Evolutionary conservation across 139 green algal genomes (phyloP), one percentile per base, ranked within the genome.

Genomic region (Edaphochlamys debaryana): DNA sequence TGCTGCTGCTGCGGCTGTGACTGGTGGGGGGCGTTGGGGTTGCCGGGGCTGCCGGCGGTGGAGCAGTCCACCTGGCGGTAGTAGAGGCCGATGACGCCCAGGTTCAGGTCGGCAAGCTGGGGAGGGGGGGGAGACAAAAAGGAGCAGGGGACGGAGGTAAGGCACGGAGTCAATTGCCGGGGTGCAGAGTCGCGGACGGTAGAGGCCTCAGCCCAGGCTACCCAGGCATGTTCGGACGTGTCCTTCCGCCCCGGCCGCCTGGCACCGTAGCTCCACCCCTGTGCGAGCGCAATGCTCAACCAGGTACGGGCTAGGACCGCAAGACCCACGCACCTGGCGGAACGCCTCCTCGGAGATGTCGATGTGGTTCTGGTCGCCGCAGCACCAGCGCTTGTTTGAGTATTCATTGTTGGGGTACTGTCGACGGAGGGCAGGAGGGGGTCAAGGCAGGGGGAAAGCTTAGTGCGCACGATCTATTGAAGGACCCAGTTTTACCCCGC

Each of bases 341-440:
- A 88, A 88, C 0, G 75, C 83, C 29, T 80, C 75, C 27, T 56
- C 42, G 19, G 68, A 77, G 30, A 88, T 73, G 75, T 88, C 83
- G 23, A 88, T 80, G 68, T 88, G 83, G 68, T 45, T 22, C n/a
- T 73, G 56, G 42, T 88, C 83, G 0, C 75, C 75, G 69, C 83
- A 88, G 83, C 83, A 88, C 83, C 83, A 88, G 58, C 83, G 83
- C 42, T 58, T 20, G 67, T 88, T 88, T 41, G 25, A 58, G 58
- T 76, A 69, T 15, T 30, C 38, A 45, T 88, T 88, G 73, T 79
- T 50, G 22, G 82, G 62, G 66, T 87, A 87, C 37, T 75, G 50
- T 13, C 66, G 41, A n/a, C 6, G 38, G 30, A 42, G 30, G 11
- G 45, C 2, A 71, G 36, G 70, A 69, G n/a, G 63, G 60, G 8